phyloP scores from a whole-genome alignment of 1,284 basidiomycete species.

The Caloboletus inedulis region DNA sequence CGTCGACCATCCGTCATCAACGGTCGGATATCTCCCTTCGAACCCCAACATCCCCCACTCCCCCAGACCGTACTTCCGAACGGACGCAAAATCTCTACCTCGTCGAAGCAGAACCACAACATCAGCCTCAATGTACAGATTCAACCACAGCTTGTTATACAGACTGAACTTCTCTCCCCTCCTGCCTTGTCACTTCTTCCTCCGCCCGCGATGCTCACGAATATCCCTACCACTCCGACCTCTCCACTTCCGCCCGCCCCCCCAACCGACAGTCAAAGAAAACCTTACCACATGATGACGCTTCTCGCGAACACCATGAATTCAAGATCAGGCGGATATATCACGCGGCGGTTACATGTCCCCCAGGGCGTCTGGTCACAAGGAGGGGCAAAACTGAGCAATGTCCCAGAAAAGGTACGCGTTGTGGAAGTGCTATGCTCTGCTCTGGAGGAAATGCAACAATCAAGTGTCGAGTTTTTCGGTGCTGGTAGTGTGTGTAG shows the following conservation, averaged over 20 bases:
- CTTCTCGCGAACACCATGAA: conserved; percentile 79
- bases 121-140: conserved; percentile 37
- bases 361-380: conserved; percentile 90
- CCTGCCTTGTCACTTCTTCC: conserved; percentile 44
- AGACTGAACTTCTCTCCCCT: conserved; percentile 49
- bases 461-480: conserved; percentile 63
- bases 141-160: conserved; percentile 46
- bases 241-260: conserved; percentile 70
- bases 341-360: conserved; percentile 85
- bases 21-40: conserved; percentile 46
- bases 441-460: conserved; percentile 73
- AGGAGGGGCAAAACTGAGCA: conserved; percentile 77
- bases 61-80: conserved; percentile 41
- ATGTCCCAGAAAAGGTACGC: conserved; percentile 81
- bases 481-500: conserved; percentile 75
- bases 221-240: conserved; percentile 65
- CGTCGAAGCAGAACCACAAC: conserved; percentile 54
- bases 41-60: conserved; percentile 47
- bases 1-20: conserved; percentile 55
- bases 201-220: conserved; percentile 49
- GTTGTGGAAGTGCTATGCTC: conserved; percentile 76
- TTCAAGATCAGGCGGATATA: conserved; percentile 79
- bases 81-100: conserved; percentile 57
- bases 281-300: conserved; percentile 89
- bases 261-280: conserved; percentile 71